These are phyloP conservation scores for Arthroderma uncinatum DNA, from an alignment of 2,329 filamentous ascomycete genomes.

Conservation along the genomic window DNA sequence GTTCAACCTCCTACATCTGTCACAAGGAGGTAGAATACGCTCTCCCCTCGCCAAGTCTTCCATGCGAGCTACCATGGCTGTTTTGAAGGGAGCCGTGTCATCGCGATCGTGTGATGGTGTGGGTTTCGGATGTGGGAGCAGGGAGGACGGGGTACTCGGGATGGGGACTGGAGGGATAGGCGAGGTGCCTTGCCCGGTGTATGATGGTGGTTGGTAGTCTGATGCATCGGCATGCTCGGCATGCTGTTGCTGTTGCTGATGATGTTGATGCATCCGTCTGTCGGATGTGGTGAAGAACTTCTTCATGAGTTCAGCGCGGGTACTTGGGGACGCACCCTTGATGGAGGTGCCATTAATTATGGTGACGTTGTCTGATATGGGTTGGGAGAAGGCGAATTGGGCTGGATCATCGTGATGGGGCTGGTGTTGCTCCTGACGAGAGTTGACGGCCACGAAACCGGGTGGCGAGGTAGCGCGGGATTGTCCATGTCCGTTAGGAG, in stretches of 20 bases:
- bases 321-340: conserved; percentile 46
- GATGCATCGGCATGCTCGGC: conserved; percentile 25
- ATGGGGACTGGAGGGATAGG: conserved; percentile 40
- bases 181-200: conserved; percentile 17
- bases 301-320: conserved; percentile 49
- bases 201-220: conserved; percentile 29
- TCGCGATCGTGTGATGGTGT: conserved; percentile 40
- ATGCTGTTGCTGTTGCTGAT: conserved; percentile 19
- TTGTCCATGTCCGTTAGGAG: conserved; percentile 20
- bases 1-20: conserved; percentile 66
- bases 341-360: conserved; percentile 39
- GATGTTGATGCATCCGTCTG: conserved; percentile 32
- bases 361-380: conserved; percentile 36
- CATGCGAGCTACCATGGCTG: conserved; percentile 61
- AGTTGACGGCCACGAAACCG: conserved; percentile 51
- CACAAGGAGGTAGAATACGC: conserved; percentile 68
- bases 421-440: conserved; percentile 20
- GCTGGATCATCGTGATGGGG: conserved; percentile 24
- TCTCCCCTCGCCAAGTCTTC: conserved; percentile 65
- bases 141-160: conserved; percentile 43
- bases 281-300: conserved; percentile 53
- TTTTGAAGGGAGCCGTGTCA: conserved; percentile 48
- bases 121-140: conserved; percentile 40
- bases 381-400: conserved; percentile 32
- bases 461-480: conserved; percentile 35